phyloP scores from a whole-genome alignment of 192 early-diverging fungal species.

The Gigaspora rosea region DNA sequence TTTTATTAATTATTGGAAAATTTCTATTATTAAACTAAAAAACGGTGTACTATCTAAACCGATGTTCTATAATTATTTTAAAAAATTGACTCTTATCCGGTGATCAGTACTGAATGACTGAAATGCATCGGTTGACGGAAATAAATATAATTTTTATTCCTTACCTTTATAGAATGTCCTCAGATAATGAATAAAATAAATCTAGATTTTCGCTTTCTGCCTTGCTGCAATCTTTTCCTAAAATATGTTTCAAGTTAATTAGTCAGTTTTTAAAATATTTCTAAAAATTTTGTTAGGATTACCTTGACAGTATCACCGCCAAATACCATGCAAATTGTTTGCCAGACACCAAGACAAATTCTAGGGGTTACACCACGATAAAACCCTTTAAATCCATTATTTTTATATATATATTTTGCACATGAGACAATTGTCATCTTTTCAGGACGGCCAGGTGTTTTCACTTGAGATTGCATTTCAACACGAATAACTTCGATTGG shows the following conservation, averaged over 20 bases:
- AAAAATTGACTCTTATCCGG: no score
- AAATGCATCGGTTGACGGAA: no score
- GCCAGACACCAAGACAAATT: constrained; percentile 76
- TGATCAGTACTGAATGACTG: no score
- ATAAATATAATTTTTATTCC: no score
- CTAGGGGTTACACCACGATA: constrained; percentile 86
- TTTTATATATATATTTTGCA: constrained; percentile 88
- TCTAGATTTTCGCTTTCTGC: not conserved
- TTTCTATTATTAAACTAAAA: no score
- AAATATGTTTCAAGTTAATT: not conserved
- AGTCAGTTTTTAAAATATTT: not conserved
- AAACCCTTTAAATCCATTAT: constrained; percentile 89
- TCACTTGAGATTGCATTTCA: constrained; percentile 97
- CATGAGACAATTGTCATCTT: constrained; percentile 87
- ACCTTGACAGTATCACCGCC: constrained; percentile 50
- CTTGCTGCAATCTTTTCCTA: not conserved
- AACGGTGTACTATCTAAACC: no score
- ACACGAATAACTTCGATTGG: constrained; percentile 99
- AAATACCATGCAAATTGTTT: constrained; percentile 93
- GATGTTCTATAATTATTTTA: no score
- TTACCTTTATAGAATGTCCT: no score
- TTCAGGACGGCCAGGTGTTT: constrained; percentile 82
- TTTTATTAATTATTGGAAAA: no score
- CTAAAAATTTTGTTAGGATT: not conserved
- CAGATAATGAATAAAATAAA: no score